A percentile compares a stretch with the other conserved stretches of the same genome.
These are phyloP conservation scores for Colletotrichum cuscutae DNA, from an alignment of 2,329 filamentous ascomycete species.

Conservation along the genomic window DNA sequence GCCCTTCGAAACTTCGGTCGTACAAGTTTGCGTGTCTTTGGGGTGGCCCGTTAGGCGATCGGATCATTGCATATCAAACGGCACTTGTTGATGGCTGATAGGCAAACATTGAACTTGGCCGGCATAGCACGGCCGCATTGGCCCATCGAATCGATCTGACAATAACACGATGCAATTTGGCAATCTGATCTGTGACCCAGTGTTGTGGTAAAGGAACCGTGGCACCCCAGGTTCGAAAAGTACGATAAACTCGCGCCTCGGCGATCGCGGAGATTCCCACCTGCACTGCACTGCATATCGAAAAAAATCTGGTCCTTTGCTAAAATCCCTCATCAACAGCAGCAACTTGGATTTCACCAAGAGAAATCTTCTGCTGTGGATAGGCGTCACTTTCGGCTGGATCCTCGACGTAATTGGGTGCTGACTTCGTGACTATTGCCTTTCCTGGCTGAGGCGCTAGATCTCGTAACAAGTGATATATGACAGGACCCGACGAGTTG, in stretches of 20 bases:
- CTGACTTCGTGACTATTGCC: constrained; percentile 27
- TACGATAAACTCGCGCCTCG: constrained; percentile 25
- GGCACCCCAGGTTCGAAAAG: background rate
- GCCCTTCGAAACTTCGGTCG: background rate
- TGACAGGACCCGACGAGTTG: constrained; percentile 1
- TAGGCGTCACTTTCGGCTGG: background rate
- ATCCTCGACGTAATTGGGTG: constrained; percentile 7
- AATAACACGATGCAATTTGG: constrained; percentile 9
- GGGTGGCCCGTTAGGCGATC: background rate
- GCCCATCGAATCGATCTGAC: constrained; percentile 5
- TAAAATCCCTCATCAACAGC: constrained; percentile 16
- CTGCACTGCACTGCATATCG: constrained; percentile 11
- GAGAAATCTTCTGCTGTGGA: background rate
- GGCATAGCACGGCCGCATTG: background rate
- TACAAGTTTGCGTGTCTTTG: background rate
- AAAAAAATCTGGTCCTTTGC: background rate
- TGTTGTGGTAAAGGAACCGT: constrained; percentile 21
- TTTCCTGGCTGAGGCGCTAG: constrained; percentile 23
- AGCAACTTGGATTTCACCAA: background rate
- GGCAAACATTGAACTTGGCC: background rate
- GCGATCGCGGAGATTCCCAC: constrained; percentile 20
- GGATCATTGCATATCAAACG: background rate
- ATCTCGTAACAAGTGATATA: constrained; percentile 25
- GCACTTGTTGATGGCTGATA: background rate
- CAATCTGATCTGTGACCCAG: constrained; percentile 27